Evolutionary conservation across 805 yeast species (phyloP).

Genomic region (Wickerhamomyces canadensis): DNA sequence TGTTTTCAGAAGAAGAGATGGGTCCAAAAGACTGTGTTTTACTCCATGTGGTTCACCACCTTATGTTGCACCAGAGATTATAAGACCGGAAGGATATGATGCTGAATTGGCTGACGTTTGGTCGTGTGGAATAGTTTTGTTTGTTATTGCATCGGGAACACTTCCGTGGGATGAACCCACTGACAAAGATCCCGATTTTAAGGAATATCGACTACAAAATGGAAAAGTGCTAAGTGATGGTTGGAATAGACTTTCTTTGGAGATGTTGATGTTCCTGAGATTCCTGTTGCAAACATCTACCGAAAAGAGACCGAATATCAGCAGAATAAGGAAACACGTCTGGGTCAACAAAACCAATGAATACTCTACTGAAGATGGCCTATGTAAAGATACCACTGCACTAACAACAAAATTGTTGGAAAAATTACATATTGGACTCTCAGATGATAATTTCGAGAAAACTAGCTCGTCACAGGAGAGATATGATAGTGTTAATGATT

Average conservation of each 20-base stretch:
- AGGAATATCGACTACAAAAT: constrained; percentile 33
- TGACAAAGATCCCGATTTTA: constrained; percentile 43
- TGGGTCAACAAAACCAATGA: constrained; percentile 47
- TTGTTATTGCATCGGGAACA: constrained; percentile 58
- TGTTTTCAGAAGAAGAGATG: constrained; percentile 44
- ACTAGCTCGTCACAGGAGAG: constrained; percentile 14
- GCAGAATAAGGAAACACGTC: constrained; percentile 40
- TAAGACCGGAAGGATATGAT: constrained; percentile 40
- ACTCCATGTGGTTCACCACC: constrained; percentile 72
- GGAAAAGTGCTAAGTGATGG: constrained; percentile 44
- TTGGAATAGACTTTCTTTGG: constrained; percentile 49
- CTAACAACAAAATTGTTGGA: constrained; percentile 47
- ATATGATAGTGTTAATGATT: constrained; percentile 18
- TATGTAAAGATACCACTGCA: constrained; percentile 47
- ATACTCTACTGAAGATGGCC: constrained; percentile 40
- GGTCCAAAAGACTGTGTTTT: constrained; percentile 39
- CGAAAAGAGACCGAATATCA: constrained; percentile 34
- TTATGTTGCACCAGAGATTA: constrained; percentile 73
- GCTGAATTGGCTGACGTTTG: constrained; percentile 58
- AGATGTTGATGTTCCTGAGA: constrained; percentile 45
- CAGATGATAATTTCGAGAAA: constrained; percentile 38
- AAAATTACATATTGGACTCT: constrained; percentile 45
- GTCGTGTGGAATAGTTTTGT: constrained; percentile 64
- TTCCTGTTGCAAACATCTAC: constrained; percentile 48
- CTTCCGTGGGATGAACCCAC: constrained; percentile 72